Conservation (phyloP, 2,329 filamentous ascomycete species). For the Beauveria bassiana region DNA sequence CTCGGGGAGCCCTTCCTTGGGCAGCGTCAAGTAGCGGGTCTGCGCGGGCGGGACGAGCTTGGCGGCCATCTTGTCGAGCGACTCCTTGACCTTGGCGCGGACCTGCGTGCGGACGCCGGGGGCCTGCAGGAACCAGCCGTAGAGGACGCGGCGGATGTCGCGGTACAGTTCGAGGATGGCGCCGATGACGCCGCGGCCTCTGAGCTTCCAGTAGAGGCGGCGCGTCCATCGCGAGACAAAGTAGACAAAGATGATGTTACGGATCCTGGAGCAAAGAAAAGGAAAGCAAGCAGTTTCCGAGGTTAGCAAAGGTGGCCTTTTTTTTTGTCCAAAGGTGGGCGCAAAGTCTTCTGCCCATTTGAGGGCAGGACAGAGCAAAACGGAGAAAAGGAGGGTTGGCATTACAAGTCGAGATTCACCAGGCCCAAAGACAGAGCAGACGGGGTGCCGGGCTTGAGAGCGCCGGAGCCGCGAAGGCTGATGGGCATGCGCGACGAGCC, state of each 20-base stretch:
- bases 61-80: slow-evolving; percentile 69
- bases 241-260: slow-evolving; percentile 81
- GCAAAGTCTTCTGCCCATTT: too few species aligned
- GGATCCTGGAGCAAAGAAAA: slow-evolving; percentile 45
- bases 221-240: slow-evolving; percentile 81
- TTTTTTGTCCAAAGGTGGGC: background rate
- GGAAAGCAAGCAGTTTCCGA: background rate
- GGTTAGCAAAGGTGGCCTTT: background rate
- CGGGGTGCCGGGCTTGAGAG: slow-evolving; percentile 46
- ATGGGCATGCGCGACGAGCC: slow-evolving; percentile 64
- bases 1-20: slow-evolving; percentile 73
- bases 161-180: slow-evolving; percentile 68
- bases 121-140: slow-evolving; percentile 76
- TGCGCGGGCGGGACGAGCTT: slow-evolving; percentile 74
- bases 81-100: slow-evolving; percentile 72
- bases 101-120: slow-evolving; percentile 84
- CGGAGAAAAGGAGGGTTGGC: background rate
- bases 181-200: slow-evolving; percentile 80
- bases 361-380: too few species aligned
- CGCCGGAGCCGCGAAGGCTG: slow-evolving; percentile 60
- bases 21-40: slow-evolving; percentile 66
- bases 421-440: slow-evolving; percentile 49
- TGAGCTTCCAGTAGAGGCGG: slow-evolving; percentile 73
- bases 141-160: slow-evolving; percentile 63
- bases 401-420: slow-evolving; percentile 61